phyloP scores from a whole-genome alignment of 495 filamentous ascomycete species.

The Endocarpon pusillum region DNA sequence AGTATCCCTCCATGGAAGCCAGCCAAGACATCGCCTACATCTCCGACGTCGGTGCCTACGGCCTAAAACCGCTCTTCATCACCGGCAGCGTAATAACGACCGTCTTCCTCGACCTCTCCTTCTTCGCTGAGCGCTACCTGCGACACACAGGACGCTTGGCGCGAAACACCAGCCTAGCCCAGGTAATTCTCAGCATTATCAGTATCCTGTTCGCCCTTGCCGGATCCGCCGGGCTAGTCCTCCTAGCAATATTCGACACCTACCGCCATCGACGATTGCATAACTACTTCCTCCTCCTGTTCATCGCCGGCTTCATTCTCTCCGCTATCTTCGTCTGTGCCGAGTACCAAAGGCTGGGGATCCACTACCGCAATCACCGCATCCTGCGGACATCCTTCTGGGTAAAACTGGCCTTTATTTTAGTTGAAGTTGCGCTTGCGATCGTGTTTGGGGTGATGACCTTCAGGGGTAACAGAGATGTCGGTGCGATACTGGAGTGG shows the following conservation, averaged over 20 bases:
- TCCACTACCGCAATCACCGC: conserved; percentile 52
- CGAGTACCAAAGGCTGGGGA: conserved; percentile 74
- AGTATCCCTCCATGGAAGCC: conserved; percentile 49
- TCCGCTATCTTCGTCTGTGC: conserved; percentile 71
- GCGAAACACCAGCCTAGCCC: conserved; percentile 44
- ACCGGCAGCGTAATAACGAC: conserved; percentile 62
- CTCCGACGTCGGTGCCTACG: conserved; percentile 62
- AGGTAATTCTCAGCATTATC: conserved; percentile 51
- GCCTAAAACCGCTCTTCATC: conserved; percentile 77
- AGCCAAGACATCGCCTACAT: conserved; percentile 62
- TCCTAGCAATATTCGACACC: conserved; percentile 76
- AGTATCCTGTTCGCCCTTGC: conserved; percentile 58
- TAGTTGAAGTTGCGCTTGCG: conserved; percentile 61
- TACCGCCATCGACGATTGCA: conserved; percentile 45
- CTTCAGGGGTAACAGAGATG: conserved; percentile 27
- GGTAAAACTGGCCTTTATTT: conserved; percentile 64
- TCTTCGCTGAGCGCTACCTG: conserved; percentile 66
- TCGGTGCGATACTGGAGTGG: conserved; percentile 57
- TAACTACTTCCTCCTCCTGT: conserved; percentile 61
- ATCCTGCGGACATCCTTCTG: conserved; percentile 62
- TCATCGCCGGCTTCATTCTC: conserved; percentile 56
- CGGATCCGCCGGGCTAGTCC: conserved; percentile 63
- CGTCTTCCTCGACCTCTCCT: conserved; percentile 67
- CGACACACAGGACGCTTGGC: conserved; percentile 58
- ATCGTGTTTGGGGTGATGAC: conserved; percentile 39